Evolutionary conservation across 192 early-diverging fungal genomes (phyloP), one percentile per base, ranked within the genome.

Genomic region (Chytriomyces confervae): DNA sequence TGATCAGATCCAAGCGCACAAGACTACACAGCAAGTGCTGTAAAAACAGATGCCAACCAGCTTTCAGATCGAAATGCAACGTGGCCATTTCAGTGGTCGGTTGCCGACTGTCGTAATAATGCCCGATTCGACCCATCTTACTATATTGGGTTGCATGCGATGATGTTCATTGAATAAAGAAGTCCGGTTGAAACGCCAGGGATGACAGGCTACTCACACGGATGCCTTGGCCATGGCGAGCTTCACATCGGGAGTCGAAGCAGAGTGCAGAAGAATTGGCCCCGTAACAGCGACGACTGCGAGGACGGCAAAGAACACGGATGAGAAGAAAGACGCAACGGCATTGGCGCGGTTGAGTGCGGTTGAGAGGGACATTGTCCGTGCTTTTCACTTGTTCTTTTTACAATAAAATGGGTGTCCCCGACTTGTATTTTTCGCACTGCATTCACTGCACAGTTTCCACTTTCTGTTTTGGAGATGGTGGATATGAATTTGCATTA

Each of bases 11-110:
- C 53, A 13, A 57, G 53, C 20, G 1, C 53, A 57, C 16, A 13
- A 57, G 16, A 20, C 53, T n/a, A 5, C 53, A 13, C 53, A 57
- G 5, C 53, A 1, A 5, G 23, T 13, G 64, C 47, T 49, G 24
- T 48, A 11, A 23, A 23, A 69, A 51, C 5, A 49, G 0, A 57
- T 57, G 13, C 53, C 0, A 57, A 94, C 93, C 92, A 43, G 92
- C 92, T 48, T 91, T 86, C 46, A 95, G 72, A 60, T 91, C 83
- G 76, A 94, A 92, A 50, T 84, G 66, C 23, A 93, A 66, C 27
- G 84, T 82, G 20, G 87, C 93, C 67, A 93, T 81, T 66, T 93
- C 88, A 50, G 86, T 86, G 62, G 84, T 76, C 63, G 85, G 85
- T 50, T 87, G 78, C 45, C 45, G 76, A 27, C 67, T 63, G 29